Base-by-base conservation (phyloP, 1,284 basidiomycete species). In the Rhizopogon parksii region DNA sequence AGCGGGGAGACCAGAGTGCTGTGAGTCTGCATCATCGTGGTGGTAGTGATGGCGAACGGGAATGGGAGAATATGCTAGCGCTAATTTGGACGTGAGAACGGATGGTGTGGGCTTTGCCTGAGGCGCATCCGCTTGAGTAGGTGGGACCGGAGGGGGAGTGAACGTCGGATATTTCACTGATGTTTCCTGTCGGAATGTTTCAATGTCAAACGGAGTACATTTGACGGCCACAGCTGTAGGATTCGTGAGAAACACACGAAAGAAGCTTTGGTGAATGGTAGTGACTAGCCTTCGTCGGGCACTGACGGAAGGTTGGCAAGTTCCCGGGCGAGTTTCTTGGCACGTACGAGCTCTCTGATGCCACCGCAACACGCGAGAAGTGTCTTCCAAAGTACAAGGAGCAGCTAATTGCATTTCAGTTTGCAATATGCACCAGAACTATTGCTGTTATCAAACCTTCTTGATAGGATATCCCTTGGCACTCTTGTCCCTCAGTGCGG, bases 301-400 rank as follows among this genome's bases (percentile, higher is more conserved):
- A 79, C 70, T 4, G 76, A 64, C 4, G 82, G 78, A 21, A 95
- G 71, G 1, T 84, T 85, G 21, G 78, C 82, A 59, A 96, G 76
- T 60, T 97, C 91, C 50, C 96, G 80, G 1, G 91, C 83, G 2
- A 97, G 74, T 45, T 79, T 83, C 71, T 95, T 96, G 48, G 89
- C 91, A 45, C 91, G 81, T 6, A 75, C 75, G 25, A 93, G 79
- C 59, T 99, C 95, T 53, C 86, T 81, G 57, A 95, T 79, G 2
- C 96, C 96, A 30, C 96, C 96, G 59, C 95, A 86, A 65, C 91
- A 95, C 30, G 91, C 86, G 34, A 99, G 75, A 27, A 99, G 71
- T 0, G 91, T 86, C 70, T 99, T 99, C 96, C 96, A 99, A 1
- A 97, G 73, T 1, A 99, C 80, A n/a, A 99, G 79, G 14, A 99